Conservation (phyloP, 768 basidiomycete species). For the Boletus fagicola region DNA sequence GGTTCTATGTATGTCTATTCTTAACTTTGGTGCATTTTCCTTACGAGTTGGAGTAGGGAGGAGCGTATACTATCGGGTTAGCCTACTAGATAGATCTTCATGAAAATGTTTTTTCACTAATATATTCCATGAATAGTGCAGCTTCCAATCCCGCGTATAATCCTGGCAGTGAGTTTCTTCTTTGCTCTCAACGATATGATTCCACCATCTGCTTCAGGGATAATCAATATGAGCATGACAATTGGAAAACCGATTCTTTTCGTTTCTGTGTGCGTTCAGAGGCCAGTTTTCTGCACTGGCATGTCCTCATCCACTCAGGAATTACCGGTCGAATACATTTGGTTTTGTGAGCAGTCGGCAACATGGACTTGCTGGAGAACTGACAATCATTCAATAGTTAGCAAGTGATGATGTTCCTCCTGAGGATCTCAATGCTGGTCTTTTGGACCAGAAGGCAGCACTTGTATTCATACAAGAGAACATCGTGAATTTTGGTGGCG, state of each 20-base stretch:
- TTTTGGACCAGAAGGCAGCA: constrained; percentile 59
- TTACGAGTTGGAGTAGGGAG: constrained; percentile 6
- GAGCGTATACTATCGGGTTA: constrained; percentile 13
- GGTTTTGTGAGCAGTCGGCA: constrained; percentile 13
- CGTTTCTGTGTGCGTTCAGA: constrained; percentile 13
- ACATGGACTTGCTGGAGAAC: not conserved
- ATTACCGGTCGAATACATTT: constrained; percentile 18
- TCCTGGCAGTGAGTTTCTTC: constrained; percentile 11
- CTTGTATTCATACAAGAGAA: constrained; percentile 64
- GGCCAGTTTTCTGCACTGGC: not conserved
- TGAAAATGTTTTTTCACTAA: not conserved
- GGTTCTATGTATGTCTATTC: constrained; percentile 18
- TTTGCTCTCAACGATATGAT: not conserved
- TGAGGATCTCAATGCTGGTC: constrained; percentile 55
- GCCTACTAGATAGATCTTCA: not conserved
- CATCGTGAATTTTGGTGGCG: constrained; percentile 63
- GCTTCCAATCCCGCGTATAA: constrained; percentile 18
- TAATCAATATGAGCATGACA: constrained; percentile 7
- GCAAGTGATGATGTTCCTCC: constrained; percentile 45
- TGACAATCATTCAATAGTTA: constrained; percentile 36
- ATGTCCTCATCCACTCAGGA: constrained; percentile 4
- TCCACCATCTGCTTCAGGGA: not conserved
- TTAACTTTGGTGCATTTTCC: not conserved
- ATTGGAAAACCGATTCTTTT: constrained; percentile 18
- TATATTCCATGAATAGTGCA: constrained; percentile 1